Conservation (phyloP, 2,329 filamentous ascomycete genomes). For the Alternaria conjuncta region DNA sequence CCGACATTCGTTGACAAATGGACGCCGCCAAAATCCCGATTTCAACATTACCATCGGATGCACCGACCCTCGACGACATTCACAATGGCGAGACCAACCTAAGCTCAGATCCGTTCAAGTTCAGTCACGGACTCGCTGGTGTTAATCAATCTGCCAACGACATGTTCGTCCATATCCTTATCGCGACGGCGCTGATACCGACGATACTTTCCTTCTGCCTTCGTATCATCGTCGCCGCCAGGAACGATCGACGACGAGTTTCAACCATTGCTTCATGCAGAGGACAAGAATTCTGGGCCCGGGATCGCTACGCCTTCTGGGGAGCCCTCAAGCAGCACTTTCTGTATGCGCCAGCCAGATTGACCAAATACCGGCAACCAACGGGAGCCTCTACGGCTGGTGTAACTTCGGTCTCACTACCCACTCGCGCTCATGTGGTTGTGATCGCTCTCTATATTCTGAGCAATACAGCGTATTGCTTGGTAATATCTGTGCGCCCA, state of each 20-base stretch:
- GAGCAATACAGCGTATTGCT: constrained; percentile 50
- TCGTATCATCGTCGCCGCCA: constrained; percentile 5
- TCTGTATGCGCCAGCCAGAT: constrained; percentile 49
- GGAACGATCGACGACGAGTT: constrained; percentile 16
- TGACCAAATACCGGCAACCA: constrained; percentile 48
- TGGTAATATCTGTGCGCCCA: constrained; percentile 64
- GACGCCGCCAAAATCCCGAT: not conserved
- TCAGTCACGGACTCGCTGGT: constrained; percentile 51
- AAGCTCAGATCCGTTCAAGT: constrained; percentile 34
- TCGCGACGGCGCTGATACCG: constrained; percentile 16
- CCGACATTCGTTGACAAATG: not conserved
- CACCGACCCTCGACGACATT: constrained; percentile 9
- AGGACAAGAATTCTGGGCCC: constrained; percentile 20
- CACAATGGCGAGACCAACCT: constrained; percentile 8
- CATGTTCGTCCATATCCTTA: constrained; percentile 34
- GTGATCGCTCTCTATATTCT: constrained; percentile 50
- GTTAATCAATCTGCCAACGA: constrained; percentile 54
- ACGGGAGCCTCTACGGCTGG: constrained; percentile 41
- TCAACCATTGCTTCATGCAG: constrained; percentile 11
- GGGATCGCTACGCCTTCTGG: constrained; percentile 8
- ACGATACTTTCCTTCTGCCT: constrained; percentile 6
- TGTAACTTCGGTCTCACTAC: constrained; percentile 50
- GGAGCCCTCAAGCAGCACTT: constrained; percentile 49
- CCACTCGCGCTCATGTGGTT: constrained; percentile 49
- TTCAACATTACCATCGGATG: not conserved